Percentiles rank a stretch among this genome's conserved stretches.
phyloP scores from a whole-genome alignment of 2,329 filamentous ascomycete species.

The Periconia digitata region DNA sequence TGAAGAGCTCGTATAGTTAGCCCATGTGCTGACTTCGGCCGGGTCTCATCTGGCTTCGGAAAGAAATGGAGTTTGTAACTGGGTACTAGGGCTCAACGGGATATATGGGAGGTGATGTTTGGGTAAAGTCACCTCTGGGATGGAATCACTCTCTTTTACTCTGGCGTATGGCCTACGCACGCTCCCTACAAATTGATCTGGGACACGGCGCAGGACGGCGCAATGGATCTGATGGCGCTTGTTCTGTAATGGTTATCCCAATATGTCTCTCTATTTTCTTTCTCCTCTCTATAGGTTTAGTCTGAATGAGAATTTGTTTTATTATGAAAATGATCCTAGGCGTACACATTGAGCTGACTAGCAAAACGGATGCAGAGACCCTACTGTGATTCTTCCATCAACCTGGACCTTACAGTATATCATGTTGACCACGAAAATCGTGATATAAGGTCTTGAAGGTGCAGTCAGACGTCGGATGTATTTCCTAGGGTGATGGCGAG shows the following conservation, averaged over 20 bases:
- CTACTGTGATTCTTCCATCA: no score
- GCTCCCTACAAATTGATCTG: slow-evolving; percentile 15
- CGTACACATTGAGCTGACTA: no score
- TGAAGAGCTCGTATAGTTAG: slow-evolving; percentile 60
- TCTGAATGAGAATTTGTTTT: slow-evolving; percentile 22
- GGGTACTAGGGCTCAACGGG: not conserved
- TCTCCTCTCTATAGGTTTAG: slow-evolving; percentile 19
- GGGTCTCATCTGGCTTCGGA: not conserved
- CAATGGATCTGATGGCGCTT: slow-evolving; percentile 5
- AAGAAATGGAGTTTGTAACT: not conserved
- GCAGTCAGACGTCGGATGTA: no score
- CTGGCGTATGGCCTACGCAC: slow-evolving; percentile 15
- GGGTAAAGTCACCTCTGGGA: not conserved
- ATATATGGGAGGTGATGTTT: not conserved
- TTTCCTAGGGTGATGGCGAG: no score
- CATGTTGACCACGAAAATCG: no score
- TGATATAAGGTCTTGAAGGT: no score
- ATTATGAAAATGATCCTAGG: no score
- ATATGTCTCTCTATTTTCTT: slow-evolving; percentile 8
- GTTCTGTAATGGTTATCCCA: slow-evolving; percentile 12
- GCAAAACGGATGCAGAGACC: no score
- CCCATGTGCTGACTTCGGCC: not conserved
- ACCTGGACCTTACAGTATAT: no score
- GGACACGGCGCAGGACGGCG: slow-evolving; percentile 17
- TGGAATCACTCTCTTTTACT: slow-evolving; percentile 22